Evolutionary conservation across 2,329 filamentous ascomycete species (phyloP), one percentile per base, ranked within the genome.

Genomic region (Cryphonectria carpinicola): DNA sequence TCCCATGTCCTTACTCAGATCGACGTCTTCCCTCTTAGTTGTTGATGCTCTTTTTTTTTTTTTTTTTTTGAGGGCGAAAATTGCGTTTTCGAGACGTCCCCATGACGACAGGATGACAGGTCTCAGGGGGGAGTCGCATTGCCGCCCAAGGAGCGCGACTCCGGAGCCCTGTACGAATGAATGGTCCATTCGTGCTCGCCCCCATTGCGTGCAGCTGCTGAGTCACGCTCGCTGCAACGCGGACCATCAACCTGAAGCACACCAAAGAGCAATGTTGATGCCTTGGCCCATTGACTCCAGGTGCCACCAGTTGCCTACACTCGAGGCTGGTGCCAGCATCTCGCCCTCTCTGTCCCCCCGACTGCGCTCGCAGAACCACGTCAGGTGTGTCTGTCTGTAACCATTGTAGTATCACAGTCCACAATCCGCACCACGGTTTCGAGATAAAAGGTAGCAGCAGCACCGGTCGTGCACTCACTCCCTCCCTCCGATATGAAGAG

Each of bases 1-100:
- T 37, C 49, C 65, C 35, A 64, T 64, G 46, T 46, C 46, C n/a
- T 54, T 37, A 14, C 32, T 64, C 32, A 28, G 69, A 17, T 43
- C 65, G 19, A 70, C 54, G 1, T 58, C 66, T 11, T 6, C 8
- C 19, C 17, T 49, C 56, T 68, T 39, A 25, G 8, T 62, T 14
- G 54, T 65, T n/a, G 69, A 54, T 25, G 39, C 37, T n/a, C 68
- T 68, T 61, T 52, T 64, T n/a, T n/a, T 70, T 68, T 61, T 52
- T 64, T n/a, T n/a, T 70, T 68, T 61, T 52, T 64, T n/a, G 46
- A 19, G 3, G 43, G 8, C 7, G 69, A 52, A n/a, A 66, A 68
- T 6, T 46, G 32, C 41, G 35, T 71, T 19, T 4, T 46, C 43
- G 17, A 46, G 43, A 46, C 43, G 3, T 46, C 8, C 8, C 22